phyloP scores from a whole-genome alignment of 2,329 filamentous ascomycete genomes.

The Scedosporium aurantiacum region DNA sequence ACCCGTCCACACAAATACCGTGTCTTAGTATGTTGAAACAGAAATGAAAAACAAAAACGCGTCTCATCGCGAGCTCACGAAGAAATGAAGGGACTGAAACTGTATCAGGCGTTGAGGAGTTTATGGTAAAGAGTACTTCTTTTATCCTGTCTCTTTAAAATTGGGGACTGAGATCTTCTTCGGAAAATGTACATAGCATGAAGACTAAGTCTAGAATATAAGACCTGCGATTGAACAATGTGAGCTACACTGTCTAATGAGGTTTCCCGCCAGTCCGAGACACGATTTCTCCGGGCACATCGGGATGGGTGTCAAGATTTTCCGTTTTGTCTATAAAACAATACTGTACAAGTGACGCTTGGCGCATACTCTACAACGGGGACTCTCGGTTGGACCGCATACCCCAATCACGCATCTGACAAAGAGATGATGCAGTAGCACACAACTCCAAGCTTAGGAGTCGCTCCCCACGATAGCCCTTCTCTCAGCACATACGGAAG shows the following conservation, averaged over 20 bases:
- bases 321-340: conserved; percentile 3
- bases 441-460: neutral
- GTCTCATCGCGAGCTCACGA: neutral
- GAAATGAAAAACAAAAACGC: neutral
- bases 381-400: neutral
- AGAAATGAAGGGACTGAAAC: neutral
- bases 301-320: neutral
- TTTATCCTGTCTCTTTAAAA: neutral
- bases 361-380: conserved; percentile 1
- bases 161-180: neutral
- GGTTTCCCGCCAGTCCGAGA: neutral
- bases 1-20: conserved; percentile 6
- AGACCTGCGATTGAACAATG: neutral
- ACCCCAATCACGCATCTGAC: neutral
- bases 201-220: neutral
- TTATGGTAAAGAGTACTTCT: neutral
- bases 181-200: neutral
- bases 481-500: neutral
- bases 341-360: neutral
- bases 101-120: neutral
- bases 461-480: neutral
- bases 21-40: neutral
- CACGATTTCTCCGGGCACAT: neutral
- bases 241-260: neutral
- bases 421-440: conserved; percentile 1